Conservation (phyloP, 106 monocot species). For the Gastrodia elata region DNA sequence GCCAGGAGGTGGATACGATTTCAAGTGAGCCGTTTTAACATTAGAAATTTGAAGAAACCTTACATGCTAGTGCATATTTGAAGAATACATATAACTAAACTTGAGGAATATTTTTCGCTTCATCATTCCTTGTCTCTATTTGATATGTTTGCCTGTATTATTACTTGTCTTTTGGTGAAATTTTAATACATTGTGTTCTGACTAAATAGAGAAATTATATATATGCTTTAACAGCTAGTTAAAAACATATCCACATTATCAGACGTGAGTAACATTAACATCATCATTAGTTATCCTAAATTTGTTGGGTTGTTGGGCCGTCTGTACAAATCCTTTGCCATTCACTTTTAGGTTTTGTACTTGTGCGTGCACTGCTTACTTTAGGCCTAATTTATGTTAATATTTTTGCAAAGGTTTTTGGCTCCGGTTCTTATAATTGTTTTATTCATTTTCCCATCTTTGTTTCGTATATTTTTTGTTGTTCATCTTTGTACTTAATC, state of each 20-base stretch:
- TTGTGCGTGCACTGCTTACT: neutral
- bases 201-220: neutral
- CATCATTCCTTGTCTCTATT: neutral
- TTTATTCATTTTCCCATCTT: neutral
- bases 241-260: neutral
- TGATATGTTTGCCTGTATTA: neutral
- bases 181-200: neutral
- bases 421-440: neutral
- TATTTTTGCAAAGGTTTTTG: neutral
- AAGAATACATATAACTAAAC: neutral
- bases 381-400: neutral
- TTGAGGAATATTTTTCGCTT: neutral
- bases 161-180: neutral
- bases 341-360: neutral
- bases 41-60: neutral
- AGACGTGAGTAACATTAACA: neutral
- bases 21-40: constrained; percentile 45
- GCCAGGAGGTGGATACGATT: constrained; percentile 82
- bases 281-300: neutral
- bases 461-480: neutral
- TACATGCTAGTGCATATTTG: neutral
- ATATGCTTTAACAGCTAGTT: neutral
- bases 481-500: neutral
- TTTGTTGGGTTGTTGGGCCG: neutral
- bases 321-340: neutral